Evolutionary conservation across 768 basidiomycete genomes (phyloP), one percentile per base, ranked within the genome.

Genomic region (Sistotremastrum suecicum): DNA sequence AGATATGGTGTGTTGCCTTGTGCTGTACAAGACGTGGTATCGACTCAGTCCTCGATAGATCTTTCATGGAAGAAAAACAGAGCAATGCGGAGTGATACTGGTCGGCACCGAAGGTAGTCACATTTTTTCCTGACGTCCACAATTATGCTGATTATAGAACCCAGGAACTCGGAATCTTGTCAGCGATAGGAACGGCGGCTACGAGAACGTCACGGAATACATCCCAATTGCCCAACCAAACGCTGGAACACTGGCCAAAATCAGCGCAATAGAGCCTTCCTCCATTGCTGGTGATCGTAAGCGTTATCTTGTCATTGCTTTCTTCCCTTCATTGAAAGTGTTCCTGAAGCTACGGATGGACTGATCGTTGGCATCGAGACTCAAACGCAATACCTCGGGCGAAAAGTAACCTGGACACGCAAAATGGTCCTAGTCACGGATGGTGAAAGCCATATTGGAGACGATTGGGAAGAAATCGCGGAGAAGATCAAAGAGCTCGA

Each of bases 11-110:
- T 7, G 60, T 56, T 10, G 30, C n/a, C 32, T 37, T 11, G 30
- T 34, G 11, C 20, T 39, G 4, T 10, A 36, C 20, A 11, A 46
- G 44, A 32, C 37, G 41, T 39, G 30, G 11, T 51, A 37, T 48
- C 7, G 34, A 31, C 34, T 36, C 20, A 28, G 32, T 6, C 12
- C 41, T 33, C 28, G 12, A 2, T 47, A 98, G 92, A 90, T 97
- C 52, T 90, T 80, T 57, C 78, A 84, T 52, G 85, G 82, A 9
- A 72, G 92, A 37, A 95, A 94, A 67, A 97, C 92, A 7, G 92
- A 94, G 57, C 80, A 88, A 57, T 88, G 89, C 58, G 87, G 89
- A n/a, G 75, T 97, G 31, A 72, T 95, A 41, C 63, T 81, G 3
- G 90, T 89, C 55, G 92, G 88, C n/a, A 76, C 82, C 2, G 78